Base-by-base conservation (phyloP, 306 rosid genomes). In the Rosa chinensis region DNA sequence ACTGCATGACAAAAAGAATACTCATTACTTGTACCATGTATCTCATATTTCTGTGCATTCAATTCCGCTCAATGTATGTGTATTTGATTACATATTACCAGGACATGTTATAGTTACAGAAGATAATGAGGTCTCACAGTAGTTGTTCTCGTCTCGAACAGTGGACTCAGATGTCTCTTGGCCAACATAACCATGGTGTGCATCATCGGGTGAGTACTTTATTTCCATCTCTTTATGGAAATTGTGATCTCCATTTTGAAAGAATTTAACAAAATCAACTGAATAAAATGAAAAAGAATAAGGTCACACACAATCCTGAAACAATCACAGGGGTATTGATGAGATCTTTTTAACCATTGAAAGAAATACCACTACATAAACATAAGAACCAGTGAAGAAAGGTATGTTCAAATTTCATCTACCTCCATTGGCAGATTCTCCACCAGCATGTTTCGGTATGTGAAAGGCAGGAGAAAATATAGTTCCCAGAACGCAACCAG, bases 391-490 rank as follows among this genome's bases (percentile, higher is more conserved):
- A 35, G n/a, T 13, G 13, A 37, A 17, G 10, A 37, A 63, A 17
- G 42, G 18, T 6, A 63, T 63, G 18, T 28, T 63, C 2, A 28
- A 32, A 12, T 20, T 72, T 47, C 79, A 84, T 79, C 86, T 90
- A 96, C 99, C 99, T 93, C 88, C 89, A 73, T 86, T 87, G 64
- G 82, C 82, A 44, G 84, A 78, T 77, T 88, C 90, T 62, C 82
- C 97, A 68, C 85, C 96, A 70, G 78, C 74, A 56, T 89, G 92
- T 80, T 87, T 90, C 37, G 94, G 79, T 70, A 85, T 78, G 78
- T 91, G 98, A 87, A 93, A 96, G 56, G 88, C 81, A 47, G 98
- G 99, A 84, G 99, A 96, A 87, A 96, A 96, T 74, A 96, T 91
- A 78, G 94, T 93, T 85, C 88, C 97, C 61, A 87, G 79, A 63